phyloP scores from a whole-genome alignment of 352 stramenopile species.

The Globisporangium mamillatum region DNA sequence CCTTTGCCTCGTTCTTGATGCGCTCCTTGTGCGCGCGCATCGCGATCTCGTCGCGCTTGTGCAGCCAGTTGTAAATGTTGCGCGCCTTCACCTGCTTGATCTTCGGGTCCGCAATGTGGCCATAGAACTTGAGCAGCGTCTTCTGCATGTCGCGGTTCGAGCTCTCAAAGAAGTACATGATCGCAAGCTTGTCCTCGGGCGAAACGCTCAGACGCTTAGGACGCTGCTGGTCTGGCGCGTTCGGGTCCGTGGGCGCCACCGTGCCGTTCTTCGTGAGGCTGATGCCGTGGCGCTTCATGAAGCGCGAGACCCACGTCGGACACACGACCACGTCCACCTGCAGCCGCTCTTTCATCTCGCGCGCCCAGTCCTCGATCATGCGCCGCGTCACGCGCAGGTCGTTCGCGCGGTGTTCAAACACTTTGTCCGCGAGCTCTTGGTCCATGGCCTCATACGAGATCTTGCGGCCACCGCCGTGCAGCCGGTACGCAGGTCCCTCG shows the following conservation, averaged over 20 bases:
- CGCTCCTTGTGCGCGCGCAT: constrained; percentile 7
- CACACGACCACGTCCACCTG: constrained; percentile 4
- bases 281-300: constrained; percentile 14
- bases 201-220: constrained; percentile 7
- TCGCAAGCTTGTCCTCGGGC: constrained; percentile 13
- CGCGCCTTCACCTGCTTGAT: constrained; percentile 9
- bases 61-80: constrained; percentile 17
- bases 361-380: constrained; percentile 11
- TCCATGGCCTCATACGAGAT: constrained; percentile 14
- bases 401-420: constrained; percentile 7
- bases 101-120: constrained; percentile 13
- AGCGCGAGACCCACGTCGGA: constrained; percentile 16
- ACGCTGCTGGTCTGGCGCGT: constrained; percentile 7
- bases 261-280: constrained; percentile 5
- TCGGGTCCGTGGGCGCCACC: constrained; percentile 10
- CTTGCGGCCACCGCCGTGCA: constrained; percentile 7
- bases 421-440: constrained; percentile 14
- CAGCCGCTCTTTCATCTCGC: constrained; percentile 8
- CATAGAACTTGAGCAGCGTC: constrained; percentile 17
- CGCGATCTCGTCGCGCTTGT: constrained; percentile 12
- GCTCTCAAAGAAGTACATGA: constrained; percentile 13
- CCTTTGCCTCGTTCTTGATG: neutral
- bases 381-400: constrained; percentile 8
- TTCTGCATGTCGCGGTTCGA: constrained; percentile 15
- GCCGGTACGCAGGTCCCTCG: constrained; percentile 2